A percentile compares a stretch with the other conserved stretches of the same genome.
phyloP scores from a whole-genome alignment of 306 rosid genomes.

The Delonix regia region DNA sequence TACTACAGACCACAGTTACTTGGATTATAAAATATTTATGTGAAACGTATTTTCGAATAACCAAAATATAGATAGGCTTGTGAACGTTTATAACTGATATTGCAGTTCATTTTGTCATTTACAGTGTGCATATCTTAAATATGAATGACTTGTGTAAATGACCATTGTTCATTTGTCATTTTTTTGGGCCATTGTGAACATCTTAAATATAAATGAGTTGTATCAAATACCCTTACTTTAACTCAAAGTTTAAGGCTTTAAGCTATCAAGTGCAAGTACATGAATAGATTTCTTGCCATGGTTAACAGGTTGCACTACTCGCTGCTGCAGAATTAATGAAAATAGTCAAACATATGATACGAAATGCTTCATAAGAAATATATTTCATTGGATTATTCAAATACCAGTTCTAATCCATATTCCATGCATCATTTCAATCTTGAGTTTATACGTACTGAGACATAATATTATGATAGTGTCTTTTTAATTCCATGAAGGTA shows the following conservation, averaged over 20 bases:
- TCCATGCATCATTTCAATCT: not conserved
- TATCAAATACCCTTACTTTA: not conserved
- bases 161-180: not conserved
- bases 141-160: not conserved
- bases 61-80: conserved; percentile 4
- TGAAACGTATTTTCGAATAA: not conserved
- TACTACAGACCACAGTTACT: not conserved
- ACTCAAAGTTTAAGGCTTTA: too few relatives aligned
- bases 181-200: too few relatives aligned
- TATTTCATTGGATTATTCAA: not conserved
- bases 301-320: not conserved
- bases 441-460: not conserved
- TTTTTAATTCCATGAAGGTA: not conserved
- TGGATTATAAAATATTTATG: not conserved
- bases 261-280: too few relatives aligned
- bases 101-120: not conserved
- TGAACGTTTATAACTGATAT: conserved; percentile 12
- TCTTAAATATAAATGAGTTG: not conserved
- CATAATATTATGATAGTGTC: not conserved
- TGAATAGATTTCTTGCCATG: too few relatives aligned
- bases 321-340: conserved; percentile 2
- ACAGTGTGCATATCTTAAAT: not conserved
- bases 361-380: not conserved
- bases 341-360: not conserved
- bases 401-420: not conserved